Evolutionary conservation across 495 filamentous ascomycete genomes (phyloP), one percentile per base, ranked within the genome.

Genomic region (Immersiella caudata): DNA sequence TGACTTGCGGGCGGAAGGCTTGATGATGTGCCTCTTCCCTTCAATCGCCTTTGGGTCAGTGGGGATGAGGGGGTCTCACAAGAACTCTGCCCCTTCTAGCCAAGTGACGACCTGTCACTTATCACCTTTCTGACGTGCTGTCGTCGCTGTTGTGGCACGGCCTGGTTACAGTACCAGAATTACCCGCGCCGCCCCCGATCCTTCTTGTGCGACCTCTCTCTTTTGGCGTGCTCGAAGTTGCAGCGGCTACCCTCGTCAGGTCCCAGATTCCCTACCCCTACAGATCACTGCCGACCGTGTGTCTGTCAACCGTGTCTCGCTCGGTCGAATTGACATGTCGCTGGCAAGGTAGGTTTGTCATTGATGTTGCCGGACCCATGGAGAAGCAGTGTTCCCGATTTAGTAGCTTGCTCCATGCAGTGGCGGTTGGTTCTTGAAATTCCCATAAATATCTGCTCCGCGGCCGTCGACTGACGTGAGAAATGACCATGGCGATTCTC

Each of bases 91-190:
- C 24, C 51, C 49, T 54, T 36, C 49, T 14, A 50, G 20, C 25
- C 2, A 25, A 35, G 56, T 6, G 52, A 50, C 60, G 56, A 70
- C 51, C 57, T 72, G 72, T 76, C 74, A 74, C 70, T 70, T 74
- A 62, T 72, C 72, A 76, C 71, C 68, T 67, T 75, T 71, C 56
- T 55, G 62, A 40, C 18, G n/a, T 46, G 11, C 21, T 57, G 20
- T 35, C 40, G 62, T 24, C 33, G 7, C 25, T 26, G 21, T 9
- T 27, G 26, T 24, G n/a, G 49, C 49, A 16, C 18, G 60, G 60
- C 60, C 60, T 62, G 60, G 60, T 33, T 55, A 64, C 62, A 25
- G 51, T 55, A 54, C 62, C 27, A 55, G 50, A 57, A 35, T 65
- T 35, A 57, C 29, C 63, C 63, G 33, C 63, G 29, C 27, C 63